phyloP scores from a whole-genome alignment of 1,284 basidiomycete species.

The Polyporus tsugae region DNA sequence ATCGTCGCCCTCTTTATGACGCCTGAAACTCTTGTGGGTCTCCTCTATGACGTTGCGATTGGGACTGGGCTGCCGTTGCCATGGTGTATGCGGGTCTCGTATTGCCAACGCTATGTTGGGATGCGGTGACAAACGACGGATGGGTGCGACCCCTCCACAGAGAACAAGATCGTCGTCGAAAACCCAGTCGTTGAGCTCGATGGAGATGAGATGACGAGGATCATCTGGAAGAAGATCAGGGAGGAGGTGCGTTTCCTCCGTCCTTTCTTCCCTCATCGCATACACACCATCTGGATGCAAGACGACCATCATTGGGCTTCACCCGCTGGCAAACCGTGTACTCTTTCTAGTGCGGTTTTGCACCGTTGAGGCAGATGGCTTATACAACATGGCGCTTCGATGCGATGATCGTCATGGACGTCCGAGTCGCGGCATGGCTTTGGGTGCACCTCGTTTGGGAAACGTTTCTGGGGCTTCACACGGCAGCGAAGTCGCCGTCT shows the following conservation, averaged over 20 bases:
- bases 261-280: no score
- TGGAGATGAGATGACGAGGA: conserved; percentile 97
- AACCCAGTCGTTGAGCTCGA: conserved; percentile 97
- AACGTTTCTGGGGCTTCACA: background rate
- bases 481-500: background rate
- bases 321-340: no score
- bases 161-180: conserved; percentile 80
- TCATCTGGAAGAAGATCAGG: conserved; percentile 99
- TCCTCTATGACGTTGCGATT: no score
- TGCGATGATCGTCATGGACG: background rate
- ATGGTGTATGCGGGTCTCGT: no score
- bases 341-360: no score
- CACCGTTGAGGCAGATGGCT: background rate
- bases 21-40: no score
- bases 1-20: background rate
- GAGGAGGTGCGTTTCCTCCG: conserved; percentile 93
- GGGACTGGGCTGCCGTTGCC: no score
- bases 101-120: no score
- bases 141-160: conserved; percentile 26
- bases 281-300: no score
- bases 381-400: background rate
- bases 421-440: background rate
- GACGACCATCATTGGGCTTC: background rate
- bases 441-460: background rate
- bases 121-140: no score